Evolutionary conservation across 805 yeast genomes (phyloP).

Genomic region (Metschnikowia kunwiensis): DNA sequence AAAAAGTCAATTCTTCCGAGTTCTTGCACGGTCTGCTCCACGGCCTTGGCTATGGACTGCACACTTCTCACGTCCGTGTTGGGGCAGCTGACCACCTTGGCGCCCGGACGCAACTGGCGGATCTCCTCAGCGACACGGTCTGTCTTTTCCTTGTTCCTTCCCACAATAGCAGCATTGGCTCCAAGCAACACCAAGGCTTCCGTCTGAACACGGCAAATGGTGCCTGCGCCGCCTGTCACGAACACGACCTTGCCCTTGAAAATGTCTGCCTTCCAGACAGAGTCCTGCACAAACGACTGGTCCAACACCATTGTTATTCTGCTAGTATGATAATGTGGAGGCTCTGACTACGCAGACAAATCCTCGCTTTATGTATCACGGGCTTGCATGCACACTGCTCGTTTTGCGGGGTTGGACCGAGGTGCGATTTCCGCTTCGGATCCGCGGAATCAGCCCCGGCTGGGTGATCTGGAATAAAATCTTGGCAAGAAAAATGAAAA

Average conservation of each 20-base stretch:
- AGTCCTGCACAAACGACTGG: conserved; percentile 19
- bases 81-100: conserved; percentile 24
- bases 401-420: conserved; percentile 17
- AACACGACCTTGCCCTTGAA: conserved; percentile 31
- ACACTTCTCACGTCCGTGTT: conserved; percentile 26
- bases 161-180: conserved; percentile 29
- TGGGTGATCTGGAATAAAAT: too few species aligned
- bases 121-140: conserved; percentile 25
- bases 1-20: conserved; percentile 43
- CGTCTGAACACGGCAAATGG: conserved; percentile 29
- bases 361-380: too few species aligned
- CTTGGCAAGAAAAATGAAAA: too few species aligned
- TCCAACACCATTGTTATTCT: conserved; percentile 21
- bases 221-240: conserved; percentile 32
- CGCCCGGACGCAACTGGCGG: conserved; percentile 23
- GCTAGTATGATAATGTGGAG: background rate
- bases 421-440: conserved; percentile 2
- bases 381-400: background rate
- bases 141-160: conserved; percentile 26
- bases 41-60: conserved; percentile 23
- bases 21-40: conserved; percentile 24
- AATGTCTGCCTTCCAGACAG: conserved; percentile 26
- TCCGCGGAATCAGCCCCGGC: too few species aligned
- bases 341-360: too few species aligned
- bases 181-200: conserved; percentile 29